phyloP scores from a whole-genome alignment of 2,329 filamentous ascomycete genomes.

The Claviceps sp. region DNA sequence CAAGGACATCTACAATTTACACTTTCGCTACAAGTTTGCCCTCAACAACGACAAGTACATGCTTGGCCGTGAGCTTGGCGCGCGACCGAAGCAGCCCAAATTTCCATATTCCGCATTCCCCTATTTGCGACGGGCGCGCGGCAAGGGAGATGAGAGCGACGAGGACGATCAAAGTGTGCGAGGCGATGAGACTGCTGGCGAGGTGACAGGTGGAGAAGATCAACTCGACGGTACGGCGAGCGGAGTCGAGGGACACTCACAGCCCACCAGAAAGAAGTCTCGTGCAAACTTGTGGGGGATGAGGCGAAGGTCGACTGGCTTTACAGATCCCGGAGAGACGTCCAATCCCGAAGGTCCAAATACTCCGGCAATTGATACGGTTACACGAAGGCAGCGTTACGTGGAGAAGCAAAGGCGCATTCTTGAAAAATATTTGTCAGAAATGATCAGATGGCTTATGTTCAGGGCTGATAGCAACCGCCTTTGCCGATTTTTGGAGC shows the following conservation, averaged over 20 bases:
- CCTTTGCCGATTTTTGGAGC: constrained; percentile 86
- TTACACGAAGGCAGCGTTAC: constrained; percentile 41
- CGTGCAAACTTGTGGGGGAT: constrained; percentile 39
- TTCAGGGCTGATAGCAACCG: constrained; percentile 93
- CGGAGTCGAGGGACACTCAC: constrained; percentile 19
- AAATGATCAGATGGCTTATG: constrained; percentile 93
- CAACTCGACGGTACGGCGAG: constrained; percentile 37
- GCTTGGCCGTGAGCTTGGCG: constrained; percentile 52
- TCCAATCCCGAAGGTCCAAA: constrained; percentile 29
- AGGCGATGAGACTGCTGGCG: constrained; percentile 32
- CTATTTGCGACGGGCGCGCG: constrained; percentile 70
- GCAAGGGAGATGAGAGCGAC: constrained; percentile 66
- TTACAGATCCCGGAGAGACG: constrained; percentile 32
- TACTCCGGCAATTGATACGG: constrained; percentile 29
- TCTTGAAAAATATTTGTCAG: constrained; percentile 79
- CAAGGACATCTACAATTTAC: constrained; percentile 81
- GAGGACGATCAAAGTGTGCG: constrained; percentile 45
- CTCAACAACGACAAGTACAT: constrained; percentile 74
- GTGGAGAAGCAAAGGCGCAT: constrained; percentile 73
- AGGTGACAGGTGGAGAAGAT: constrained; percentile 45
- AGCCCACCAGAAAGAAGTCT: constrained; percentile 32
- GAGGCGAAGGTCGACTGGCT: constrained; percentile 38
- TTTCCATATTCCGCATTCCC: constrained; percentile 86
- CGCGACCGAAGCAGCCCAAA: constrained; percentile 67
- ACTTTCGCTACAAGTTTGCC: constrained; percentile 84